A percentile compares a stretch with the other conserved stretches of the same genome.
phyloP scores from a whole-genome alignment of 345 rosid genomes.

The Isatis tinctoria region DNA sequence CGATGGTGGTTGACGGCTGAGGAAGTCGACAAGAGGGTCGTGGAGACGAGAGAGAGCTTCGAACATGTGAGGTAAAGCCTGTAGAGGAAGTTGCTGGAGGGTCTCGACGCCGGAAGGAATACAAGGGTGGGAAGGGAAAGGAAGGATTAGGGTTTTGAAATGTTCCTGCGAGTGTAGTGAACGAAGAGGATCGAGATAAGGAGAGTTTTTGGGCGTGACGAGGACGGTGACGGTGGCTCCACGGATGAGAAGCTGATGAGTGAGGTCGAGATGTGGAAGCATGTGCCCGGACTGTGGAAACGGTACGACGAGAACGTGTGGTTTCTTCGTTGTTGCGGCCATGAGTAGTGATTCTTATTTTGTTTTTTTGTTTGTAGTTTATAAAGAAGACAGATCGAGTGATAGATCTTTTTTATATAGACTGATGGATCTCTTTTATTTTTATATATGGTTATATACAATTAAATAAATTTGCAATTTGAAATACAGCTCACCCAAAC shows the following conservation, averaged over 20 bases:
- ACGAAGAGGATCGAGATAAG: constrained; percentile 40
- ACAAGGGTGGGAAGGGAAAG: constrained; percentile 18
- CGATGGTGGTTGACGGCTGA: constrained; percentile 37
- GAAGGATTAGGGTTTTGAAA: constrained; percentile 22
- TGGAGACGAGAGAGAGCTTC: constrained; percentile 29
- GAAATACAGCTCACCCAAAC: too few relatives aligned
- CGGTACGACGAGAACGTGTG: constrained; percentile 56
- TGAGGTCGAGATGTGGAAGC: constrained; percentile 66
- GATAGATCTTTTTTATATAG: background rate
- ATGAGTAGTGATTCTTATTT: background rate
- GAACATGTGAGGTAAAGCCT: constrained; percentile 16
- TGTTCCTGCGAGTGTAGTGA: constrained; percentile 15
- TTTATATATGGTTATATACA: background rate
- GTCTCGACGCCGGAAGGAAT: constrained; percentile 16
- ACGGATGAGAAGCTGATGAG: constrained; percentile 42
- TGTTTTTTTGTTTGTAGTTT: background rate
- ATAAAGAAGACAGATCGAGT: background rate
- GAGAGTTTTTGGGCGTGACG: constrained; percentile 40
- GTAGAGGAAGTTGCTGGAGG: constrained; percentile 17
- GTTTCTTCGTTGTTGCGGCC: background rate
- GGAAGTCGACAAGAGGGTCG: constrained; percentile 43
- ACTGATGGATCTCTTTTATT: too few relatives aligned
- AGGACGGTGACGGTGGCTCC: constrained; percentile 43
- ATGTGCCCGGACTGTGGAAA: constrained; percentile 60
- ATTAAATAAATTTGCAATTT: background rate